Evolutionary conservation across 2,329 filamentous ascomycete species (phyloP).

Genomic region (Thielaviopsis populi): DNA sequence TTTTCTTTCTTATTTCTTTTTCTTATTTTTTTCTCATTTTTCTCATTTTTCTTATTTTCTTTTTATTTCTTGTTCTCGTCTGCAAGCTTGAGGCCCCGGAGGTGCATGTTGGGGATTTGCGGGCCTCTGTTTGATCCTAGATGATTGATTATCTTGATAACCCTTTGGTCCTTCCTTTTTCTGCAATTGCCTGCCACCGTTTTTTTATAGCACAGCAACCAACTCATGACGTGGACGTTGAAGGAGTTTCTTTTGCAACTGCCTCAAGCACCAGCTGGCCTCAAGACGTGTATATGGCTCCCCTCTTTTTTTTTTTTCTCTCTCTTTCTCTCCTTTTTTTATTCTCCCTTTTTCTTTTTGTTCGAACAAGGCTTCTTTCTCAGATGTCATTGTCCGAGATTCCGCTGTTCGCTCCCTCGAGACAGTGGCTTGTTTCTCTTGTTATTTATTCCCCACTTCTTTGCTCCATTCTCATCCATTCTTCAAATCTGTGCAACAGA

Average conservation of each 20-base stretch:
- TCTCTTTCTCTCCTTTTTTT: too few relatives aligned
- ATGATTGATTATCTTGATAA: not conserved
- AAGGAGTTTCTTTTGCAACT: too few relatives aligned
- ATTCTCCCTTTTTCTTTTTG: too few relatives aligned
- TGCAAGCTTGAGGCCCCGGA: not conserved
- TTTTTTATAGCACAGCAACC: too few relatives aligned
- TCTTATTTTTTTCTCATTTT: not conserved
- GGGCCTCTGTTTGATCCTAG: not conserved
- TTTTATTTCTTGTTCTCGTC: not conserved
- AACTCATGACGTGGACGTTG: too few relatives aligned
- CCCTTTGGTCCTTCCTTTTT: not conserved
- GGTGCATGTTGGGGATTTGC: slow-evolving; percentile 5
- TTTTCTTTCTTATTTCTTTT: not conserved
- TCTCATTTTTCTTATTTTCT: not conserved
- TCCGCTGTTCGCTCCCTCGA: not conserved
- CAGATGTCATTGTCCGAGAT: not conserved
- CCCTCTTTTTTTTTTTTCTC: too few relatives aligned
- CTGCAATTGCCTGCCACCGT: not conserved
- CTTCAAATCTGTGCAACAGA: slow-evolving; percentile 2
- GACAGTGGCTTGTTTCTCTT: not conserved
- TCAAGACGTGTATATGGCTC: too few relatives aligned
- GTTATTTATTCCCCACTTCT: not conserved
- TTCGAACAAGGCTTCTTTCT: too few relatives aligned
- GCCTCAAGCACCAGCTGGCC: too few relatives aligned
- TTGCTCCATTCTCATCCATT: not conserved